Evolutionary conservation across 257 asterid genomes (phyloP), one percentile per base, ranked within the genome.

Genomic region (Datura wrightii): DNA sequence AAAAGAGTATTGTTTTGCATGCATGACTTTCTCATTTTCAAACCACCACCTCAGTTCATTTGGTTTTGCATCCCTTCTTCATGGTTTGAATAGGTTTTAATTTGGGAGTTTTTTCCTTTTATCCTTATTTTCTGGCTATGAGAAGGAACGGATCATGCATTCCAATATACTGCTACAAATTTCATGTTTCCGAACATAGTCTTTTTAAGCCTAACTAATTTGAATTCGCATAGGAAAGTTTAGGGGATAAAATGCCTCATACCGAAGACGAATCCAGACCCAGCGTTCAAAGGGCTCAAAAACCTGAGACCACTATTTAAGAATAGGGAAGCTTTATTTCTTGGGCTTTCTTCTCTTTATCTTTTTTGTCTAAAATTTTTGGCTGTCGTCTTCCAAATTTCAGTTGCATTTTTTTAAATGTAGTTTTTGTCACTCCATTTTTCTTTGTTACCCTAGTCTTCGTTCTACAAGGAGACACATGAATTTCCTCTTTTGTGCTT

Each of bases 21-120:
- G 55, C 90, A 86, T 84, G 85, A 11, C 69, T 81, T 88, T 86
- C 87, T 86, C 74, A 71, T 86, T 86, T 84, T 36, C 63, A 82
- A 86, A 86, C 88, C 82, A 88, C 88, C 36, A 24, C 63, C 66
- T 34, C 72, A 13, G 67, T 34, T 69, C 90, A 86, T 80, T 78
- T 52, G 82, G 82, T 78, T 78, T 78, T 78, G 65, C 82, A 78
- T 56, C 48, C 48, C 34, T 52, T 78, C 63, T 2, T 78, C 63
- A 78, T 78, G 82, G 31, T 10, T 52, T 39, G 60, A 6, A 11
- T 74, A 63, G 15, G 65, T 14, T 4, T 3, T 34, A 1, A 52
- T 52, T 31, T 50, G 9, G 63, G 5, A 1, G 0, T 13, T 78
- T 31, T 78, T 16, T 52, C 31, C 24, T 78, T 24, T 10, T 44